Evolutionary conservation across 176 grass and related monocot genomes (phyloP), one percentile per base, ranked within the genome.

Genomic region (Rhynchospora breviuscula): DNA sequence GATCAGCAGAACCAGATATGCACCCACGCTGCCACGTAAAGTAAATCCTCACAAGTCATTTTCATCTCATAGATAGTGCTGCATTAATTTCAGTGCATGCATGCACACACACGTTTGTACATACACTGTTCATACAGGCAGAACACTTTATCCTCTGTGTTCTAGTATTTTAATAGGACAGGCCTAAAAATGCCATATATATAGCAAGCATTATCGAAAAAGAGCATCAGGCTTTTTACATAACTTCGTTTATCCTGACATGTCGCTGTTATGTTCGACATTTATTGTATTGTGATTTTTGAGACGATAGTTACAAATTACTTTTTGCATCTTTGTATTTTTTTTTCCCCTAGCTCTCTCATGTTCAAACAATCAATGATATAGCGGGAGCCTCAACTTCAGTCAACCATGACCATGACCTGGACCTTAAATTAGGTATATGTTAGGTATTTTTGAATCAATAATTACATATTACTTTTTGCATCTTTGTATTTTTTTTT

Each of bases 391-490:
- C 84, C 17, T 69, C 80, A n/a, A 85, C 85, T 10, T 73, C 84
- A 51, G 89, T 90, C 48, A 82, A 86, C 67, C 87, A 85, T 47
- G 89, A 86, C 67, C 87, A 85, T 47, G 89, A 87, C 6, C 73
- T 98, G 72, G 95, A 98, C 43, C 92, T 98, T 74, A 98, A 94
- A 82, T 79, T 94, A 15, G 92, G 95, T 94, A 73, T 67, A 45
- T 40, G 35, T 23, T 76, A 29, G 26, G 26, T 29, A 5, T 40
- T 40, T 40, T 40, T 29, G 14, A 66, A 0, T 59, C 23, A 12
- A 72, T 45, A 43, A 17, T 61, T 67, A 4, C 35, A 72, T 40
- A 4, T 67, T 21, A 3, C 83, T 40, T n/a, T 60, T 63, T 13
- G 40, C 40, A 29, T 29, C 73, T 40, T 63, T 81, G 72, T 48